A percentile compares a stretch with the other conserved stretches of the same genome.
phyloP scores from a whole-genome alignment of 257 asterid genomes.

The Cinchona pubescens region DNA sequence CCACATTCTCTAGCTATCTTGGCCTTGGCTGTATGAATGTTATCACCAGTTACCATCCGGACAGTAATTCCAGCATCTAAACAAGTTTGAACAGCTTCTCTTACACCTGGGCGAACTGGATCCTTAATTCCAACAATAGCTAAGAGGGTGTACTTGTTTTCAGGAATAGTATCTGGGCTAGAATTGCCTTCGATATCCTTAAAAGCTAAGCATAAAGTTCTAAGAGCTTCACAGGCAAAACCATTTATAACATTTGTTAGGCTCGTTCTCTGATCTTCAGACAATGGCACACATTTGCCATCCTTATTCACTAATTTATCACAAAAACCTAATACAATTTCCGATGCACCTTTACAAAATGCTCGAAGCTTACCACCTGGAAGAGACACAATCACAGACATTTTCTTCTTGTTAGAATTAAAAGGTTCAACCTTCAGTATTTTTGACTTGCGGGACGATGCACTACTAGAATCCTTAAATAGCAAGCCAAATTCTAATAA shows the following conservation, averaged over 20 bases:
- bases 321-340: conserved; percentile 75
- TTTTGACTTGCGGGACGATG: conserved; percentile 42
- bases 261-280: conserved; percentile 49
- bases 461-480: conserved; percentile 69
- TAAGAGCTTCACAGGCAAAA: conserved; percentile 74
- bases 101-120: conserved; percentile 93
- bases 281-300: conserved; percentile 55
- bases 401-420: too few relatives aligned
- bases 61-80: conserved; percentile 82
- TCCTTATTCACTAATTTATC: conserved; percentile 36
- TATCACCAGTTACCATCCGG: conserved; percentile 97
- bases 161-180: conserved; percentile 39
- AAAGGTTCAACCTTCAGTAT: conserved; percentile 78
- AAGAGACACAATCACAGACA: conserved; percentile 80
- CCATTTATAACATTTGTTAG: conserved; percentile 53
- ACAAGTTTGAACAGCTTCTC: conserved; percentile 81
- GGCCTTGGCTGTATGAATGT: conserved; percentile 85
- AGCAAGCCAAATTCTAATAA: conserved; percentile 78
- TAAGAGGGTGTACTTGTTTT: conserved; percentile 66
- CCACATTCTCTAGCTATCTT: conserved; percentile 98
- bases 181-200: conserved; percentile 52
- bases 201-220: conserved; percentile 89
- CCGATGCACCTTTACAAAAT: conserved; percentile 96
- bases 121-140: conserved; percentile 91
- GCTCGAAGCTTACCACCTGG: conserved; percentile 71